Evolutionary conservation across 305 asterid species (phyloP).

Genomic region (Caryopteris hybrid): DNA sequence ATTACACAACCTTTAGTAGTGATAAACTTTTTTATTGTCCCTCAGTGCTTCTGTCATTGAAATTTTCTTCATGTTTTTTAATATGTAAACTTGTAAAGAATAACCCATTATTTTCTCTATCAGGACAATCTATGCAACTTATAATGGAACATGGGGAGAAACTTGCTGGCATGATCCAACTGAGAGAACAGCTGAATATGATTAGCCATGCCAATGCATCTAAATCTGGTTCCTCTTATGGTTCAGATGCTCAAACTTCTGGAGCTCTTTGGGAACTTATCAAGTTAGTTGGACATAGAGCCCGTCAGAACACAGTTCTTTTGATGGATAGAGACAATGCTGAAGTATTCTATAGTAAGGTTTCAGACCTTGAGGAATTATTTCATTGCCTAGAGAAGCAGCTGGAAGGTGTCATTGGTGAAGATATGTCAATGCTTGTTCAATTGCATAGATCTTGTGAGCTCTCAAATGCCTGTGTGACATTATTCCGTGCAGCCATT

Average conservation of each 20-base stretch:
- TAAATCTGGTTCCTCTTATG: slow-evolving; percentile 42
- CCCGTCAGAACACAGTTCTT: slow-evolving; percentile 84
- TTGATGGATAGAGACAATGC: slow-evolving; percentile 98
- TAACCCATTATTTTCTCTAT: slow-evolving; percentile 19
- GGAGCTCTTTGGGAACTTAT: slow-evolving; percentile 97
- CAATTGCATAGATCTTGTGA: slow-evolving; percentile 78
- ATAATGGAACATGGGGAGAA: slow-evolving; percentile 95
- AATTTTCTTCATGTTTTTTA: slow-evolving; percentile 1
- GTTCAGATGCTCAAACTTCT: slow-evolving; percentile 52
- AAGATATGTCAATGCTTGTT: slow-evolving; percentile 50
- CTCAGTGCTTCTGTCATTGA: slow-evolving; percentile 3
- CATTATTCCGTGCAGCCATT: slow-evolving; percentile 55
- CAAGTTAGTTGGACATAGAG: slow-evolving; percentile 86
- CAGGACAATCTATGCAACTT: slow-evolving; percentile 80
- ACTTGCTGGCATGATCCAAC: slow-evolving; percentile 79
- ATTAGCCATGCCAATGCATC: slow-evolving; percentile 58
- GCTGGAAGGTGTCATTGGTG: slow-evolving; percentile 48
- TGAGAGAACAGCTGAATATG: slow-evolving; percentile 70
- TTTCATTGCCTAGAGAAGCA: slow-evolving; percentile 82
- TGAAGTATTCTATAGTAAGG: slow-evolving; percentile 93
- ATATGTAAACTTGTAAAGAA: slow-evolving; percentile 6
- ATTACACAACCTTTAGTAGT: not conserved
- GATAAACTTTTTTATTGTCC: slow-evolving; percentile 11
- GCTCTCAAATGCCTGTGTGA: slow-evolving; percentile 77
- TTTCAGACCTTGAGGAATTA: slow-evolving; percentile 81